phyloP scores from a whole-genome alignment of 495 filamentous ascomycete species.

The Talaromyces stipitatus region DNA sequence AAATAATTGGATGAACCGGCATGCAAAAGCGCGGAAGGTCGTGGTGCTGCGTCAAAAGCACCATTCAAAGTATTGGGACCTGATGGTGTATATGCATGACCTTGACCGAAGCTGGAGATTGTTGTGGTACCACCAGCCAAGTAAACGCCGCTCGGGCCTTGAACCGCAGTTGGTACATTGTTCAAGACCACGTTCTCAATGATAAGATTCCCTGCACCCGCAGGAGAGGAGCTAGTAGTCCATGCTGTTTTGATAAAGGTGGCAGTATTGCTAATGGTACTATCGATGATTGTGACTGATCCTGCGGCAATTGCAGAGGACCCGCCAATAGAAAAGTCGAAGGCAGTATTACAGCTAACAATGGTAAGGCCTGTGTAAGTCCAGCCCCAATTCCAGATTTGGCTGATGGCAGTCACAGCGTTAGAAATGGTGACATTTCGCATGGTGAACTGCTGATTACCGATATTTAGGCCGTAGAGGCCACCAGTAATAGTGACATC shows the following conservation, averaged over 20 bases:
- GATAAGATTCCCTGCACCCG: conserved; percentile 45
- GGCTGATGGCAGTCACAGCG: conserved; percentile 51
- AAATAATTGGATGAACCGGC: conserved; percentile 36
- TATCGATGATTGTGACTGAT: conserved; percentile 45
- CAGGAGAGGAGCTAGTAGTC: conserved; percentile 22
- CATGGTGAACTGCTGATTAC: conserved; percentile 80
- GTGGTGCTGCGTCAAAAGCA: conserved; percentile 23
- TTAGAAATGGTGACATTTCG: conserved; percentile 63
- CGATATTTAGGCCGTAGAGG: conserved; percentile 52
- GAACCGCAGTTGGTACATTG: conserved; percentile 53
- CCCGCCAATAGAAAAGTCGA: conserved; percentile 36
- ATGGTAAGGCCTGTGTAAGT: conserved; percentile 43
- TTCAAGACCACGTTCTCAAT: conserved; percentile 62
- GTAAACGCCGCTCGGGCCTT: conserved; percentile 42
- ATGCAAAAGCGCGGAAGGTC: conserved; percentile 29
- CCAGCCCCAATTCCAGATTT: conserved; percentile 55
- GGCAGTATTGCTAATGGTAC: conserved; percentile 55
- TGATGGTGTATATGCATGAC: conserved; percentile 39
- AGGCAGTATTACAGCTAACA: conserved; percentile 44
- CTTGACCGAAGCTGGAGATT: conserved; percentile 48
- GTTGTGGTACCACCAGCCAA: conserved; percentile 52
- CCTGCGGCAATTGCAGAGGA: conserved; percentile 27
- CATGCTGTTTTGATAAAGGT: conserved; percentile 55
- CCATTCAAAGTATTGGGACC: conserved; percentile 36
- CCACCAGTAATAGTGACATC: conserved; percentile 65